phyloP scores from a whole-genome alignment of 208 protist genomes.

The Wallacemonas sp. region DNA sequence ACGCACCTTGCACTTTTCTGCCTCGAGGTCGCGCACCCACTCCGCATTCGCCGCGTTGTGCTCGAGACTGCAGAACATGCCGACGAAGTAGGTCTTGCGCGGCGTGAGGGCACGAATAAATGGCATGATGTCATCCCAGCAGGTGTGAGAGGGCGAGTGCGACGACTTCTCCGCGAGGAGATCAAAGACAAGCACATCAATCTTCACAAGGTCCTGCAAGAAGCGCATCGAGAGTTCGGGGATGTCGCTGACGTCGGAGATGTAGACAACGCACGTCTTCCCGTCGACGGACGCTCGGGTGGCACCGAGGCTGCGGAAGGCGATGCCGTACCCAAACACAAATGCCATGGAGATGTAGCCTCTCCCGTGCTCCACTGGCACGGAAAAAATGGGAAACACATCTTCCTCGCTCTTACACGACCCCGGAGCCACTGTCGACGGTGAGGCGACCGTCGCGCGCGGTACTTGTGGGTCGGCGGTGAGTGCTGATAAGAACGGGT shows the following conservation, averaged over 20 bases:
- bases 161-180: constrained; percentile 52
- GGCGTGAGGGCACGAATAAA: constrained; percentile 49
- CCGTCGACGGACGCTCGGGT: not conserved
- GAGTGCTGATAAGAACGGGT: not conserved
- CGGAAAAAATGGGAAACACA: constrained; percentile 43
- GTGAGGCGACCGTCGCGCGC: no score
- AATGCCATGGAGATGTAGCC: constrained; percentile 82
- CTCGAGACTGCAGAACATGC: constrained; percentile 85
- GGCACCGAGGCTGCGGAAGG: constrained; percentile 40
- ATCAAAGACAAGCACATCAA: constrained; percentile 82
- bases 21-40: constrained; percentile 32
- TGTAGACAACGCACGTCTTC: constrained; percentile 74
- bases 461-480: no score
- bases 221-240: constrained; percentile 52
- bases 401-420: not conserved
- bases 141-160: constrained; percentile 59
- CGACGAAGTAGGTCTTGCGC: constrained; percentile 53
- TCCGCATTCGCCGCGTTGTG: constrained; percentile 47
- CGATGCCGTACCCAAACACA: constrained; percentile 70
- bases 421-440: no score
- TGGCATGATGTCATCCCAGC: constrained; percentile 68
- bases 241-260: constrained; percentile 75
- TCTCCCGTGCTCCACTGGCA: constrained; percentile 77
- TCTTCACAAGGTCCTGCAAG: constrained; percentile 69
- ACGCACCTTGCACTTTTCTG: constrained; percentile 22